A percentile compares a stretch with the other conserved stretches of the same genome.
phyloP scores from a whole-genome alignment of 495 filamentous ascomycete genomes.

The Neurospora sp. region DNA sequence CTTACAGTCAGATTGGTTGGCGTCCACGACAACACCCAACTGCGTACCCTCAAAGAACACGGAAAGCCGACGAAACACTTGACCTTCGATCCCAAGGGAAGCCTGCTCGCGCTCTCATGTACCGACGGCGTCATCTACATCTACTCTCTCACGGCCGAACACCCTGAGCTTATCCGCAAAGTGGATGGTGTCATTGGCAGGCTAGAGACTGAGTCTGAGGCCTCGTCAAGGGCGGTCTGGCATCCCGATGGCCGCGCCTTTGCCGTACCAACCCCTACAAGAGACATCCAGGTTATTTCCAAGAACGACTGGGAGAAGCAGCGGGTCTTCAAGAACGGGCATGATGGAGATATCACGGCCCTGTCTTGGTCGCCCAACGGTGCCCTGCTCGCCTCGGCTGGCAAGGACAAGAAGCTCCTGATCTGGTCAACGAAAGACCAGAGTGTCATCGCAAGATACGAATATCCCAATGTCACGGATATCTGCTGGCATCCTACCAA shows the following conservation, averaged over 20 bases:
- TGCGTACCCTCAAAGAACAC: constrained; percentile 72
- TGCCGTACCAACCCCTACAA: constrained; percentile 69
- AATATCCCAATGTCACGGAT: constrained; percentile 71
- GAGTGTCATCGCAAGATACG: constrained; percentile 58
- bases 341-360: constrained; percentile 78
- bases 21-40: constrained; percentile 60
- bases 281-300: constrained; percentile 80
- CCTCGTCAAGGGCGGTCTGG: constrained; percentile 70
- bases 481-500: constrained; percentile 84
- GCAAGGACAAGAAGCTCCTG: constrained; percentile 68
- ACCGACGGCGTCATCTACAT: constrained; percentile 81
- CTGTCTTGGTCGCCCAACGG: constrained; percentile 92
- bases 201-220: constrained; percentile 68
- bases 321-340: constrained; percentile 62
- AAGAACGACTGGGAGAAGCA: constrained; percentile 80
- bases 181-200: constrained; percentile 77
- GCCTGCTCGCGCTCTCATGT: constrained; percentile 68
- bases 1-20: constrained; percentile 81
- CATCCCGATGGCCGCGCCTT: constrained; percentile 93
- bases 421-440: constrained; percentile 89
- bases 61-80: constrained; percentile 79
- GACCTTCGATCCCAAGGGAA: constrained; percentile 74
- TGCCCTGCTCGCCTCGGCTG: constrained; percentile 72
- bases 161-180: constrained; percentile 69
- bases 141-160: constrained; percentile 72